These are phyloP conservation scores for Fusarium nelsonii DNA, from an alignment of 2,329 filamentous ascomycete species.

Conservation along the genomic window DNA sequence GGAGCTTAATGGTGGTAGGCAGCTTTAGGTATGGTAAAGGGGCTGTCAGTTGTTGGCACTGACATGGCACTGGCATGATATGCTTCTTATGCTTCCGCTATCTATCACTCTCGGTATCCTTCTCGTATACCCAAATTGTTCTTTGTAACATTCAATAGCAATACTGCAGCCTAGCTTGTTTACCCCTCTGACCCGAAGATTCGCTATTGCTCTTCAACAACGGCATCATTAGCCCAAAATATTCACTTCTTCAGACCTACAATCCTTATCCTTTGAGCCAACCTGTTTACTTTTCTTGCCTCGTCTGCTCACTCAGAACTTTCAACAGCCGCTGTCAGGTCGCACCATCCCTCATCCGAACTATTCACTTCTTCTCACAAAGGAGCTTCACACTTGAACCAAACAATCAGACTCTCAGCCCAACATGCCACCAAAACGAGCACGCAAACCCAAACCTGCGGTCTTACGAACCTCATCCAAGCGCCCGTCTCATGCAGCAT, in stretches of 20 bases:
- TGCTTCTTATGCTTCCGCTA: too few species aligned
- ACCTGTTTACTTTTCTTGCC: background rate
- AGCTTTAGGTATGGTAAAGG: background rate
- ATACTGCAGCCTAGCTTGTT: background rate
- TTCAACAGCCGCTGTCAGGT: background rate
- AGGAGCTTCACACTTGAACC: background rate
- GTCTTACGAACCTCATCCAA: background rate
- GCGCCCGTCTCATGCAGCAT: background rate
- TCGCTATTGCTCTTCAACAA: background rate
- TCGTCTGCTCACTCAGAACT: background rate
- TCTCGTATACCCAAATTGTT: background rate
- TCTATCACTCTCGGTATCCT: too few species aligned
- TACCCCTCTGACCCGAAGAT: background rate
- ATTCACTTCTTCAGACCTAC: background rate
- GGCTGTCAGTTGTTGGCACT: constrained; percentile 16
- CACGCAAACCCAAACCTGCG: background rate
- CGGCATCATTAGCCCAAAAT: background rate
- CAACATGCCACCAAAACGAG: background rate
- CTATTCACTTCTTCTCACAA: background rate
- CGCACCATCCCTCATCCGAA: too few species aligned
- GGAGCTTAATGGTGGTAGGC: background rate
- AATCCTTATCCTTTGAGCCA: background rate
- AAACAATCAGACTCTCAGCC: background rate
- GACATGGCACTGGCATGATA: constrained; percentile 17
- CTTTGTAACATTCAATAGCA: background rate